Base-by-base conservation (phyloP, 345 rosid species). In the Moricandia moricandioides region DNA sequence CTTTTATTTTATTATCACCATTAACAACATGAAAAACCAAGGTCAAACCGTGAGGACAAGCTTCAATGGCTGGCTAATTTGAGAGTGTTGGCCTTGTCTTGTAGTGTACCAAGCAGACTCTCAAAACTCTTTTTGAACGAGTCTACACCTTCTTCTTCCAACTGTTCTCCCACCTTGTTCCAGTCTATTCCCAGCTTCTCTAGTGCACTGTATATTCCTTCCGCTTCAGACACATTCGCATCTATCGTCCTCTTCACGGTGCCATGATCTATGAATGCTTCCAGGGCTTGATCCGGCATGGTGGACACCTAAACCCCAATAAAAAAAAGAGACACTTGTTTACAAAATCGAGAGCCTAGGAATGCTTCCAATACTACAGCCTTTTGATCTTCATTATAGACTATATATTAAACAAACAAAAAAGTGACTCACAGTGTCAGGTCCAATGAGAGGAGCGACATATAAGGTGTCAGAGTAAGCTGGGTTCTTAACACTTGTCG, bases 221-320 rank as follows among this genome's bases (percentile, higher is more conserved):
- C 96, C 0, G 98, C 98, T 77, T 95, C 98, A 0, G 97, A 90
- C 9, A 90, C 86, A 43, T 89, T 89, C 0, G 89, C 78, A 70
- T 95, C 99, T n/a, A 95, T 95, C n/a, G 99, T 92, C 84, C 99
- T 89, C 55, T 84, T 85, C 56, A 87, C 98, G 0, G 51, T 72
- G 69, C 99, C 99, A 24, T 95, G 99, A 43, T 95, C 93, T 2
- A 87, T 12, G 31, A 92, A 90, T 34, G 98, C 98, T 83, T 87
- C 93, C 68, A 95, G 90, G 34, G 98, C 98, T 84, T 95, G 99
- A 83, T 95, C 99, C 0, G 99, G 99, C 99, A 95, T 95, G 21
- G 99, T 92, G 54, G 98, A 92, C 31, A 95, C 97, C 99, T 94
- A 80, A 18, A 76, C 39, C 13, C 67, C 34, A 24, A 34, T 67